These are phyloP conservation scores for Spinacia oleracea DNA, from an alignment of 179 eudicot species.

Conservation along the genomic window DNA sequence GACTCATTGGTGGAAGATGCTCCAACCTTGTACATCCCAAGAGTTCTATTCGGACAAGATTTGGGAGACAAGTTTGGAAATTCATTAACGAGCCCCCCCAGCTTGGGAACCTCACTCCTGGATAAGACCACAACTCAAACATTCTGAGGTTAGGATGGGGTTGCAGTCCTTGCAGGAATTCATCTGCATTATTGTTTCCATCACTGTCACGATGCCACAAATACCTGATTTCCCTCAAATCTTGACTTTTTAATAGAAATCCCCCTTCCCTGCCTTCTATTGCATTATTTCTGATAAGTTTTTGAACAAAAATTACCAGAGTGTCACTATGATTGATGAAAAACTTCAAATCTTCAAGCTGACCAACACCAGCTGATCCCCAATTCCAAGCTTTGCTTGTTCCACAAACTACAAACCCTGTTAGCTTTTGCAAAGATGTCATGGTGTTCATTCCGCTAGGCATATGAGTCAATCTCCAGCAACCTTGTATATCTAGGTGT, in stretches of 20 bases:
- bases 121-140: fast-evolving
- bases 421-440: not conserved
- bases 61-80: not conserved
- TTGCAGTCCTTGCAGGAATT: not conserved
- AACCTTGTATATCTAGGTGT: not conserved
- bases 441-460: conserved; percentile 7
- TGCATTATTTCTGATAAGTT: too few relatives aligned
- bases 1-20: conserved; percentile 12
- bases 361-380: not conserved
- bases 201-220: not conserved
- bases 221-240: not conserved
- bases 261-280: too few relatives aligned
- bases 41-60: conserved; percentile 1
- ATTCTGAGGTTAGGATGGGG: not conserved
- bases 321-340: not conserved
- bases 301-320: too few relatives aligned
- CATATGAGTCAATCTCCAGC: not conserved
- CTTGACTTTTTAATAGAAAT: not conserved
- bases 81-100: not conserved
- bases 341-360: not conserved
- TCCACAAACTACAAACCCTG: not conserved
- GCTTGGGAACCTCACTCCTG: not conserved
- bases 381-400: not conserved
- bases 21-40: fast-evolving
- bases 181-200: not conserved